A percentile compares a stretch with the other conserved stretches of the same genome.
Conservation (phyloP, 192 early-diverging fungal species). For the Thamnidium elegans region DNA sequence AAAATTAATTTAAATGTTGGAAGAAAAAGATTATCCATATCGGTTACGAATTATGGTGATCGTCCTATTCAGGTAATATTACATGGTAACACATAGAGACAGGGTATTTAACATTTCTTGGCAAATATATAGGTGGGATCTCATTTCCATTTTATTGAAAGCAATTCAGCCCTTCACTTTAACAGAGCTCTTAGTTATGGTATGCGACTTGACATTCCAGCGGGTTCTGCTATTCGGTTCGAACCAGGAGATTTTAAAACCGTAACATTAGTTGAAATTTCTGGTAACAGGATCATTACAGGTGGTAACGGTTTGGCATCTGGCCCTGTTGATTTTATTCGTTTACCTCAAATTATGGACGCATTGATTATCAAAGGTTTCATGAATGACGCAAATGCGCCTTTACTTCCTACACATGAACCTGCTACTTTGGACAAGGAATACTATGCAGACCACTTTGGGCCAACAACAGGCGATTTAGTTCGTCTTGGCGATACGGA, state of each 20-base stretch:
- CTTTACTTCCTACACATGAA: conserved; percentile 38
- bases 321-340: conserved; percentile 61
- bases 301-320: conserved; percentile 86
- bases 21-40: conserved; percentile 61
- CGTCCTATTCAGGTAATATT: conserved; percentile 74
- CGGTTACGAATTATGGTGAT: conserved; percentile 91
- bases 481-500: conserved; percentile 85
- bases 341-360: conserved; percentile 50
- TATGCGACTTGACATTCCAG: conserved; percentile 85
- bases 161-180: conserved; percentile 77
- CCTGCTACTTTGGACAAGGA: conserved; percentile 69
- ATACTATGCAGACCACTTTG: conserved; percentile 87
- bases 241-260: conserved; percentile 92
- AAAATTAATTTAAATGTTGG: conserved; percentile 78
- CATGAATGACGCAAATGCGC: conserved; percentile 57
- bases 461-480: conserved; percentile 89
- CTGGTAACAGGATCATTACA: conserved; percentile 69
- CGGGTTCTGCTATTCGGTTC: conserved; percentile 92
- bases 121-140: conserved; percentile 53
- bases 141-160: conserved; percentile 96
- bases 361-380: conserved; percentile 55
- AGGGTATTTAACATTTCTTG: neutral
- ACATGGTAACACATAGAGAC: neutral
- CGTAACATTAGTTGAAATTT: conserved; percentile 82
- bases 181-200: conserved; percentile 86